Evolutionary conservation across 2,329 filamentous ascomycete genomes (phyloP), one percentile per base, ranked within the genome.

Genomic region (Stemphylium lycopersici): DNA sequence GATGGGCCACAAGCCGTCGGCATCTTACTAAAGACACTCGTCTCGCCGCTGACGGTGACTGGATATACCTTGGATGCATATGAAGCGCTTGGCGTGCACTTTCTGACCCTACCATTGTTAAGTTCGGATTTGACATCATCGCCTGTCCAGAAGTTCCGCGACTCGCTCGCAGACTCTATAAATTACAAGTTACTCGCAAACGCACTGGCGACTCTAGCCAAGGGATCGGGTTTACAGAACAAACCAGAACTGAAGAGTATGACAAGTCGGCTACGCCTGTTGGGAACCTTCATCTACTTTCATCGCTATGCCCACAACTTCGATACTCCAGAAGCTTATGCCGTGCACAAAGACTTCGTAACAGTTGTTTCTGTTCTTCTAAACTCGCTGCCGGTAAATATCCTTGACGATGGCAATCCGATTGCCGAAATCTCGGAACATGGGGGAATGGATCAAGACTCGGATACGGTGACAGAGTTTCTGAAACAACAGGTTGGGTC

Each of bases 401-500:
- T 87, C 11, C 80, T 83, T 32, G 77, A 87, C 26, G 83, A 84
- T 38, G 57, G 63, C 32, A 48, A 66, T 52, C 49, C 61, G n/a
- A 69, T 72, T 36, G 38, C 64, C 24, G 72, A 58, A 68, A 74
- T 52, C 46, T 61, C 54, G 55, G 65, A 58, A 62, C 75, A 51
- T 2, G 48, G 60, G 3, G 51, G 39, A 11, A 18, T 41, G 5
- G 61, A 69, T 0, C 47, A 75, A 6, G 50, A 50, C 4, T 24
- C 61, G 4, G 63, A 70, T 2, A 51, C 70, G 3, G 61, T 67
- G 1, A 79, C 79, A 45, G 63, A 56, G 7, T 81, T 91, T 67
- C 75, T 96, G 11, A 82, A 83, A 41, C 79, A 82, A 0, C 85
- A 91, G 63, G 78, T 96, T 2, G 75, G 83, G 13, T 89, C 87